Base-by-base conservation (phyloP, 2,329 filamentous ascomycete genomes). In the Fusarium chaquense region DNA sequence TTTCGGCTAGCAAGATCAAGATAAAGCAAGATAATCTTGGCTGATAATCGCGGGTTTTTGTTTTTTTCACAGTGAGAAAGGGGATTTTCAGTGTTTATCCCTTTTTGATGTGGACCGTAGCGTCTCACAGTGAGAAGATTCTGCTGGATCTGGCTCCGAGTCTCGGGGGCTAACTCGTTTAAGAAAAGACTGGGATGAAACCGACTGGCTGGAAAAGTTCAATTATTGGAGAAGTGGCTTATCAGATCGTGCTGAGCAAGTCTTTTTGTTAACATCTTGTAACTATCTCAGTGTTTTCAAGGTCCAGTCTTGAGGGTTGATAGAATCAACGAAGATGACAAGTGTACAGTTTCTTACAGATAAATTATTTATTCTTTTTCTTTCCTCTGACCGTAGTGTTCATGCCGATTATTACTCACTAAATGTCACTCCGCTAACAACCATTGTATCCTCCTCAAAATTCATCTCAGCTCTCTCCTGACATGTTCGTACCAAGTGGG, bases 51-150 rank as follows among this genome's bases (percentile, higher is more conserved):
- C 5, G 3, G 12, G 18, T 32, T 32, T 46, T 15, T 9, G 28
- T 6, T 52, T 28, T 33, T 65, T 67, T 72, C 69, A 72, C 69
- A 13, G 70, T 72, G 69, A 72, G 55, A 70, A 64, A 44, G 46
- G 24, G 13, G 49, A 40, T 15, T 11, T 13, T 4, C 24, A 22
- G 24, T 16, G 24, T n/a, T 51, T 51, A 16, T 36, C 33, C 46
- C 46, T 50, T 50, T 33, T 28, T 40, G 6, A 28, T 20, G 49
- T 52, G 49, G 49, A 26, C 6, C 49, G n/a, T 52, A 12, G 35
- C 18, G 49, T 52, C 49, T 52, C 49, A 52, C 49, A 1, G 49
- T 52, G 49, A 52, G 32, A 41, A 18, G 7, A 16, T 18, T 20
- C 9, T 6, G 6, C 8, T 16, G 35, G 18, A 18, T 11, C 3